phyloP scores from a whole-genome alignment of 2,329 filamentous ascomycete species.

The Trichoderma koningiopsis region DNA sequence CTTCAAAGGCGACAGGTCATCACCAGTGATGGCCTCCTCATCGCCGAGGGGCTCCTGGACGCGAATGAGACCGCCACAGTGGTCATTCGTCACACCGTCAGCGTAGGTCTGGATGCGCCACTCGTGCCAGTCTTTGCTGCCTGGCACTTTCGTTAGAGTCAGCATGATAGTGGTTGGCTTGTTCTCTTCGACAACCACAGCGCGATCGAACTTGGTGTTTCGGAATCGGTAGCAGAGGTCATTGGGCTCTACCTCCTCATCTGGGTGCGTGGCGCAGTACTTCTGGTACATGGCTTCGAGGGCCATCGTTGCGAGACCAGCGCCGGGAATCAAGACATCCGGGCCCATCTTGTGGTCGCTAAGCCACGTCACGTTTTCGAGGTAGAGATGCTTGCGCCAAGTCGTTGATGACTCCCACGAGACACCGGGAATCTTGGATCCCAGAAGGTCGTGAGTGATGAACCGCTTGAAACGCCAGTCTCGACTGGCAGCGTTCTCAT shows the following conservation, averaged over 20 bases:
- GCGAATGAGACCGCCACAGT: too few species aligned
- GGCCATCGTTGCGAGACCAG: slow-evolving; percentile 43
- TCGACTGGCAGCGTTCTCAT: neutral
- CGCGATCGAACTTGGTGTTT: slow-evolving; percentile 6
- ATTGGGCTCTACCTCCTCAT: neutral
- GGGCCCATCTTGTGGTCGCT: slow-evolving; percentile 38
- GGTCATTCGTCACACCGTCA: too few species aligned
- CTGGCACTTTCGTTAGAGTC: too few species aligned
- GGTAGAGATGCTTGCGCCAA: neutral
- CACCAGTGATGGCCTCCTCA: too few species aligned
- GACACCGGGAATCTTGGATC: neutral
- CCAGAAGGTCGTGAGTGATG: neutral
- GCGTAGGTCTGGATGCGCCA: too few species aligned
- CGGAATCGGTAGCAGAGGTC: neutral
- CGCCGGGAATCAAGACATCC: neutral
- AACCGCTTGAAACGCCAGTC: neutral
- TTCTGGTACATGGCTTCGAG: slow-evolving; percentile 33
- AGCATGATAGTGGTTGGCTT: too few species aligned
- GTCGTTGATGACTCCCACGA: neutral
- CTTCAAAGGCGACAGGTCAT: too few species aligned
- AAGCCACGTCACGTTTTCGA: slow-evolving; percentile 42
- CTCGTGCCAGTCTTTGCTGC: too few species aligned
- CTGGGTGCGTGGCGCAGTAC: neutral
- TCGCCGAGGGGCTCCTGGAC: too few species aligned
- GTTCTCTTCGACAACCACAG: neutral